Conservation (phyloP, 2,329 filamentous ascomycete species). For the Cordyceps farinosa region DNA sequence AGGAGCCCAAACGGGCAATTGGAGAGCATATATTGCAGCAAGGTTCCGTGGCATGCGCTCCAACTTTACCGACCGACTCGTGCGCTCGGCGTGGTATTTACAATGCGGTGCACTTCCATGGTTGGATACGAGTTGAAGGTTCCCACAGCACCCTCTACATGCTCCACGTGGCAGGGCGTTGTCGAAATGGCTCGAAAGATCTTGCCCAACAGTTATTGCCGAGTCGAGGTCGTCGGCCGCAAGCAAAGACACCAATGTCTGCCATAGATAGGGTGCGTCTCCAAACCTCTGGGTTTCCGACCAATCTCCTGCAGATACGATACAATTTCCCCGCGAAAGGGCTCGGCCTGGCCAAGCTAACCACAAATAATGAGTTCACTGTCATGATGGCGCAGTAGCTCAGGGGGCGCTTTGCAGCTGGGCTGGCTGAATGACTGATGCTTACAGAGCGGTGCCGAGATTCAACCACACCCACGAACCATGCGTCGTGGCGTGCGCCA, state of each 20-base stretch:
- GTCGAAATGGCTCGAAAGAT: not conserved
- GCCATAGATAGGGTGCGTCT: not conserved
- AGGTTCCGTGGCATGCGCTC: not conserved
- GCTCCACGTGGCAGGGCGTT: not conserved
- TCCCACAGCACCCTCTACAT: not conserved
- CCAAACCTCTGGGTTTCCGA: not conserved
- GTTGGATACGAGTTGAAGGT: not conserved
- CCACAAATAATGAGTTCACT: not conserved
- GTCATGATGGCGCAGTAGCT: not conserved
- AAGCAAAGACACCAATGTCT: not conserved
- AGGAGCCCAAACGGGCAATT: not conserved
- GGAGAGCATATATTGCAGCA: not conserved
- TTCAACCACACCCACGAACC: slow-evolving; percentile 4
- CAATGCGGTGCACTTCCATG: not conserved
- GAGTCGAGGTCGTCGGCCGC: too few species aligned
- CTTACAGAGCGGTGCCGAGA: slow-evolving; percentile 2
- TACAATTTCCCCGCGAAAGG: not conserved
- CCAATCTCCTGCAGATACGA: not conserved
- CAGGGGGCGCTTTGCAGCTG: not conserved
- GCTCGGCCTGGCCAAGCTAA: not conserved
- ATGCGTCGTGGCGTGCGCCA: slow-evolving; percentile 3
- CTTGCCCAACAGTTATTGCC: not conserved
- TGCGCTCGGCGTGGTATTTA: too few species aligned
- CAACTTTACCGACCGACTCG: not conserved
- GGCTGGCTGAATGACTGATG: slow-evolving; percentile 6